Percentiles rank a stretch among this genome's conserved stretches.
Evolutionary conservation across 352 stramenopile genomes (phyloP).

Genomic region (Pythium utonaiense): DNA sequence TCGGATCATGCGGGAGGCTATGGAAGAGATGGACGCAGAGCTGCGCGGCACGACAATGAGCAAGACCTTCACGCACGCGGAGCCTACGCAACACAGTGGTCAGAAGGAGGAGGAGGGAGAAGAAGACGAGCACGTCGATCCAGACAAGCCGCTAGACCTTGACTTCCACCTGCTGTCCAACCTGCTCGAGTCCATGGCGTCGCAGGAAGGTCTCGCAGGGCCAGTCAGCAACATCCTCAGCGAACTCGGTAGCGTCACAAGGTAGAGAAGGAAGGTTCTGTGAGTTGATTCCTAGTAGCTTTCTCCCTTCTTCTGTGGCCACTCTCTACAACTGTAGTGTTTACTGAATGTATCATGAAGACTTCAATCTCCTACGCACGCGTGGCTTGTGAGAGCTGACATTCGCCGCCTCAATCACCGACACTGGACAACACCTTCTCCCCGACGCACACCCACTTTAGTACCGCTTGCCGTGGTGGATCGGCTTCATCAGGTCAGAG

Average conservation of each 20-base stretch:
- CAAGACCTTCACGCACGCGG: conserved; percentile 48
- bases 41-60: conserved; percentile 45
- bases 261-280: neutral
- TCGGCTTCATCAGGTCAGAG: conserved; percentile 22
- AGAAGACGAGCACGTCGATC: neutral
- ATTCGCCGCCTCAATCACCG: too few species aligned
- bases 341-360: conserved; percentile 5
- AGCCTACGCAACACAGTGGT: neutral
- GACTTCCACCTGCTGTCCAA: conserved; percentile 85
- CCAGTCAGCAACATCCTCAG: conserved; percentile 75
- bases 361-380: neutral
- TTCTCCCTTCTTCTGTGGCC: conserved; percentile 1
- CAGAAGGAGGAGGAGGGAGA: conserved; percentile 19
- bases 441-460: neutral
- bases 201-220: conserved; percentile 65
- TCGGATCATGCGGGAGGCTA: conserved; percentile 43
- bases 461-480: conserved; percentile 23
- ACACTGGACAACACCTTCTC: neutral
- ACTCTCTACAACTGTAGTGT: neutral
- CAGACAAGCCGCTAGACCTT: conserved; percentile 52
- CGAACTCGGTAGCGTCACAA: conserved; percentile 29
- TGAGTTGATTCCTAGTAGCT: too few species aligned
- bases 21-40: conserved; percentile 79
- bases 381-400: too few species aligned
- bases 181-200: conserved; percentile 77